Evolutionary conservation across 1,139 yeast species (phyloP).

Genomic region (Yamadazyma pseudoaaseri): DNA sequence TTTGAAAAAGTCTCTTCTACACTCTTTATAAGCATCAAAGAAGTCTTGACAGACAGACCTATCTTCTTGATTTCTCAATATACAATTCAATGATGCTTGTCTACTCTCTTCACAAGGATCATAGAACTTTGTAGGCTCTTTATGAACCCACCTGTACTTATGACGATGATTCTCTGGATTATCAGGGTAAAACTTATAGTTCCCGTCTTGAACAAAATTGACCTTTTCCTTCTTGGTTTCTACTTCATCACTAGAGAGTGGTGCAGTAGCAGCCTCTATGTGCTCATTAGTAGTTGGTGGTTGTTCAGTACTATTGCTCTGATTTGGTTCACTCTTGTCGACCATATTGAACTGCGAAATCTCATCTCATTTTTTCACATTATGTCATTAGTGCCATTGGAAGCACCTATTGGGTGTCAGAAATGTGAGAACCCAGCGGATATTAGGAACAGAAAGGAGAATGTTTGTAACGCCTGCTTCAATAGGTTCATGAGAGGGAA

Average conservation of each 20-base stretch:
- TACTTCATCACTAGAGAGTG: conserved; percentile 24
- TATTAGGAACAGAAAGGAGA: conserved; percentile 64
- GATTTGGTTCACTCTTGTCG: too few species aligned
- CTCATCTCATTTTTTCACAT: conserved; percentile 7
- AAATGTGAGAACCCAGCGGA: conserved; percentile 57
- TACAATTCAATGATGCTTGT: conserved; percentile 79
- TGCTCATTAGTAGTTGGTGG: too few species aligned
- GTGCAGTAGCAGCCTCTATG: too few species aligned
- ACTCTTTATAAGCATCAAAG: conserved; percentile 89
- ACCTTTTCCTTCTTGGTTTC: conserved; percentile 47
- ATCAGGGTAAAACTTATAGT: conserved; percentile 80
- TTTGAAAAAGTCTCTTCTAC: conserved; percentile 76
- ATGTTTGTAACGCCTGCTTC: conserved; percentile 71
- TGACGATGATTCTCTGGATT: conserved; percentile 64
- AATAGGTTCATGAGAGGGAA: conserved; percentile 70
- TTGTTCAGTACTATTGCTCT: too few species aligned
- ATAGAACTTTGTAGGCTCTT: conserved; percentile 79
- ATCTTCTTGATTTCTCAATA: conserved; percentile 73
- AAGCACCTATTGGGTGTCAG: conserved; percentile 21
- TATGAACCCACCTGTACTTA: conserved; percentile 58
- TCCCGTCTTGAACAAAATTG: conserved; percentile 56
- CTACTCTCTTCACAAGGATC: conserved; percentile 94
- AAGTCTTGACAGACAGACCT: conserved; percentile 77
- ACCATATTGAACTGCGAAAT: too few species aligned
- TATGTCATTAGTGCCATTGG: conserved; percentile 7